A percentile compares a stretch with the other conserved stretches of the same genome.
phyloP scores from a whole-genome alignment of 2,329 filamentous ascomycete genomes.

The Fusarium sacchari region DNA sequence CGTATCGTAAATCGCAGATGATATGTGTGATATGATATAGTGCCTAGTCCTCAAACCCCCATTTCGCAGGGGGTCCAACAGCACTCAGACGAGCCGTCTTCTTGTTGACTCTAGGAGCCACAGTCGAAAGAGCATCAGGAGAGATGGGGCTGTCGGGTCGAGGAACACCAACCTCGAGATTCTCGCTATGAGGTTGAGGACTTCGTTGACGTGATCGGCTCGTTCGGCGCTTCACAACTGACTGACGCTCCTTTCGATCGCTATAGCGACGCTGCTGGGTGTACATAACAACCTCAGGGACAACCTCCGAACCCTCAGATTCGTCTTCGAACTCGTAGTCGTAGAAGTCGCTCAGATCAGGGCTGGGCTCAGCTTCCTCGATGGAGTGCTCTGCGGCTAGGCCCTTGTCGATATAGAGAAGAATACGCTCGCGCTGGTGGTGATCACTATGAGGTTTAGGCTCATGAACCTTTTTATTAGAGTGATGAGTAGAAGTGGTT shows the following conservation, averaged over 20 bases:
- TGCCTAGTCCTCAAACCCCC: constrained; percentile 39
- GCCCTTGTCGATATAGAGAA: constrained; percentile 46
- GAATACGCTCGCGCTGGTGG: constrained; percentile 41
- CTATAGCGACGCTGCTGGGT: constrained; percentile 26
- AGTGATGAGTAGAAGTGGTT: neutral
- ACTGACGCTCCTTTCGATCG: constrained; percentile 10
- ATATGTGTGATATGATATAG: neutral
- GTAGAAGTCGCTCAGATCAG: constrained; percentile 53
- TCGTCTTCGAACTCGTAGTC: constrained; percentile 49
- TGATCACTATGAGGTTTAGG: constrained; percentile 13
- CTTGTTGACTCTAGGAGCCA: constrained; percentile 46
- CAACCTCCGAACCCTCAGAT: constrained; percentile 31
- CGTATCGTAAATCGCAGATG: constrained; percentile 14
- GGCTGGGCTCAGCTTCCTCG: constrained; percentile 48
- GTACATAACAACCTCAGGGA: constrained; percentile 30
- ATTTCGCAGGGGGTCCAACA: constrained; percentile 42
- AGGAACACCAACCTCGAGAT: constrained; percentile 45
- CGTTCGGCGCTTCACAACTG: constrained; percentile 19
- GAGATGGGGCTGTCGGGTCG: constrained; percentile 56
- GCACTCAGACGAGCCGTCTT: constrained; percentile 54
- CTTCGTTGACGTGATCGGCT: constrained; percentile 18
- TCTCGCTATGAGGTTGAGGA: constrained; percentile 4
- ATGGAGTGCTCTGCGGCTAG: constrained; percentile 33
- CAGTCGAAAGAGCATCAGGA: constrained; percentile 45
- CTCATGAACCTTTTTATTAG: constrained; percentile 21